Conservation (phyloP, 768 basidiomycete genomes). For the Lactifluus hygrophoroides region DNA sequence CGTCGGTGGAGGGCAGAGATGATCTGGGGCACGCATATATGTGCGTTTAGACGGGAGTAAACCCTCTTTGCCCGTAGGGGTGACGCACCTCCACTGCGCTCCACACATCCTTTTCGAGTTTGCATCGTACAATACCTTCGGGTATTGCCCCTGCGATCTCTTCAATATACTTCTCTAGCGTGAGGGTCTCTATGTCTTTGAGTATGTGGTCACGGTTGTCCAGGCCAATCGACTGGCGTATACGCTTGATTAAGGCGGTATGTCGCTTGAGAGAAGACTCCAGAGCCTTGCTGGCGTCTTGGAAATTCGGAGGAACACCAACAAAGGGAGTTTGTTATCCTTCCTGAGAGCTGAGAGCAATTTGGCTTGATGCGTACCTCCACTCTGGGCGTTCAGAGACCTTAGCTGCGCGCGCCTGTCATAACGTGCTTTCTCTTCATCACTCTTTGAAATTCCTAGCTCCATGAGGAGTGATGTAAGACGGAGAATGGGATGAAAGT, state of each 20-base stretch:
- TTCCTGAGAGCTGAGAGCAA: constrained; percentile 29
- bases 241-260: constrained; percentile 90
- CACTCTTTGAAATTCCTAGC: constrained; percentile 28
- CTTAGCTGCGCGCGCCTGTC: constrained; percentile 52
- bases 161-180: constrained; percentile 92
- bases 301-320: neutral
- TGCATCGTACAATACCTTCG: constrained; percentile 82
- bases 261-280: constrained; percentile 96
- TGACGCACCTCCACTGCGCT: constrained; percentile 78
- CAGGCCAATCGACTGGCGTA: constrained; percentile 74
- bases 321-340: neutral
- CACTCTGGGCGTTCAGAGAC: constrained; percentile 43
- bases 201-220: constrained; percentile 82
- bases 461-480: constrained; percentile 8
- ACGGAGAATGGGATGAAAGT: neutral
- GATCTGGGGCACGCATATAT: constrained; percentile 41
- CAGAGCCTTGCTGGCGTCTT: constrained; percentile 61
- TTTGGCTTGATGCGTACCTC: constrained; percentile 31
- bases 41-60: neutral
- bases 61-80: neutral
- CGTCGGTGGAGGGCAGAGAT: constrained; percentile 84
- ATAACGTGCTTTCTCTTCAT: constrained; percentile 46
- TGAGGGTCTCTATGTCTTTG: constrained; percentile 85
- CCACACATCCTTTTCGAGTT: constrained; percentile 88
- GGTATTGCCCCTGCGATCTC: constrained; percentile 83